Percentiles rank a stretch among this genome's conserved stretches.
Evolutionary conservation across 2,329 filamentous ascomycete genomes (phyloP).

Genomic region (Sclerotinia glacialis): DNA sequence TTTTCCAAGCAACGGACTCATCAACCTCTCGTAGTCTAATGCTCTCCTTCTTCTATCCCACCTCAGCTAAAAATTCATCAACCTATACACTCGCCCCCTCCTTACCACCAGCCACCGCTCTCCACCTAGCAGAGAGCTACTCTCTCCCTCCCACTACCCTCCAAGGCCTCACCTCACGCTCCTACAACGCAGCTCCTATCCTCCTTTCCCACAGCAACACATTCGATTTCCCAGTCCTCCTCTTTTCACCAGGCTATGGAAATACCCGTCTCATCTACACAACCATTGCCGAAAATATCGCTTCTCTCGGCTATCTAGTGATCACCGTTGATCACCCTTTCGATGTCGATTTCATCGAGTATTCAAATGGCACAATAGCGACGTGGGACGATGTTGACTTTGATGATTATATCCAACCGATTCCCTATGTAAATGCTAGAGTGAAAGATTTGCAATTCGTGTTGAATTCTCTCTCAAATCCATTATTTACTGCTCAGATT

Average conservation of each 20-base stretch:
- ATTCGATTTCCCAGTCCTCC: conserved; percentile 34
- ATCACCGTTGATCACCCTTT: conserved; percentile 42
- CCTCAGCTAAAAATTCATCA: neutral
- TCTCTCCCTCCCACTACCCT: conserved; percentile 5
- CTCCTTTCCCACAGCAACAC: neutral
- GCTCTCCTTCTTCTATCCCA: conserved; percentile 23
- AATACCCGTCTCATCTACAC: conserved; percentile 38
- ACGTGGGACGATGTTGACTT: conserved; percentile 27
- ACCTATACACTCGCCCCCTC: neutral
- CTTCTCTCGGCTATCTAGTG: conserved; percentile 41
- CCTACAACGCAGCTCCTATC: conserved; percentile 6
- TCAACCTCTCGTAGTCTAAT: conserved; percentile 18
- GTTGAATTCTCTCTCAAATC: conserved; percentile 28
- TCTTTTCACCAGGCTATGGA: conserved; percentile 40
- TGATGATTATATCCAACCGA: conserved; percentile 22
- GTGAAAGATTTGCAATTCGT: conserved; percentile 34
- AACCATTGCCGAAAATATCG: conserved; percentile 37
- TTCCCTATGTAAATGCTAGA: conserved; percentile 27
- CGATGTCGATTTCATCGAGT: conserved; percentile 40
- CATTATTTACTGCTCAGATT: conserved; percentile 10
- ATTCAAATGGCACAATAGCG: conserved; percentile 33
- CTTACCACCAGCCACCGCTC: conserved; percentile 13
- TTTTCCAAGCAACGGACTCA: conserved; percentile 12
- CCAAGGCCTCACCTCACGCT: conserved; percentile 5
- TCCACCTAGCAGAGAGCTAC: conserved; percentile 11